Conservation (phyloP, 1,139 yeast genomes). For the Saccharomyces hybrid region DNA sequence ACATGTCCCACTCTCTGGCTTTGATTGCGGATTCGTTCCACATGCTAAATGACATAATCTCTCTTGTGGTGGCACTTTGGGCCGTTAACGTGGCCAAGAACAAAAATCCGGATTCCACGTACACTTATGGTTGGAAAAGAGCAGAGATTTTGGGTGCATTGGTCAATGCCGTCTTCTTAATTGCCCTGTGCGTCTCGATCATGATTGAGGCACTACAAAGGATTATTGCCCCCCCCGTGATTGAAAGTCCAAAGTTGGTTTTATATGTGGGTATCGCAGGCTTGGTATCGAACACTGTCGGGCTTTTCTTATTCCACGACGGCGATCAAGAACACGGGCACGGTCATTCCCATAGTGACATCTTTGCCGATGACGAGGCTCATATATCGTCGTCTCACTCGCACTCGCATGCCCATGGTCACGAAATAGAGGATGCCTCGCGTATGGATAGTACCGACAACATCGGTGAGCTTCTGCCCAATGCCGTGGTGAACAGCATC, state of each 20-base stretch:
- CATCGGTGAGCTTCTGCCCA: conserved; percentile 25
- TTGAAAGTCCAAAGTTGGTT: conserved; percentile 73
- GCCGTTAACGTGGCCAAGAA: conserved; percentile 87
- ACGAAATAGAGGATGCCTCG: not conserved
- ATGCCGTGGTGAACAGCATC: conserved; percentile 19
- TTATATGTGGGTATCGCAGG: conserved; percentile 80
- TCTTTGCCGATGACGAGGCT: conserved; percentile 21
- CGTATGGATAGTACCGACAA: not conserved
- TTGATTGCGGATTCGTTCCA: conserved; percentile 94
- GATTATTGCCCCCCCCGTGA: conserved; percentile 69
- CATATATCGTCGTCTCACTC: conserved; percentile 85
- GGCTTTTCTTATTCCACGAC: conserved; percentile 83
- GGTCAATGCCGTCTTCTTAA: conserved; percentile 85
- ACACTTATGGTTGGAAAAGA: conserved; percentile 94
- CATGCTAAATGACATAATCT: conserved; percentile 91
- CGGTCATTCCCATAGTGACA: not conserved
- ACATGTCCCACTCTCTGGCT: conserved; percentile 86
- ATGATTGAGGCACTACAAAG: conserved; percentile 90
- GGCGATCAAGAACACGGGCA: conserved; percentile 62
- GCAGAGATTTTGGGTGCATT: conserved; percentile 94
- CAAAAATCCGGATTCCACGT: conserved; percentile 75
- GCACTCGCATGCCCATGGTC: conserved; percentile 48
- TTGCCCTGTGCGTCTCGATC: conserved; percentile 89
- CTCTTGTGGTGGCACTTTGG: conserved; percentile 88
- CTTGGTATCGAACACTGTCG: conserved; percentile 70